Percentiles rank a stretch among this genome's conserved stretches.
Evolutionary conservation across 805 yeast species (phyloP).

Genomic region (Candida sithepensis): DNA sequence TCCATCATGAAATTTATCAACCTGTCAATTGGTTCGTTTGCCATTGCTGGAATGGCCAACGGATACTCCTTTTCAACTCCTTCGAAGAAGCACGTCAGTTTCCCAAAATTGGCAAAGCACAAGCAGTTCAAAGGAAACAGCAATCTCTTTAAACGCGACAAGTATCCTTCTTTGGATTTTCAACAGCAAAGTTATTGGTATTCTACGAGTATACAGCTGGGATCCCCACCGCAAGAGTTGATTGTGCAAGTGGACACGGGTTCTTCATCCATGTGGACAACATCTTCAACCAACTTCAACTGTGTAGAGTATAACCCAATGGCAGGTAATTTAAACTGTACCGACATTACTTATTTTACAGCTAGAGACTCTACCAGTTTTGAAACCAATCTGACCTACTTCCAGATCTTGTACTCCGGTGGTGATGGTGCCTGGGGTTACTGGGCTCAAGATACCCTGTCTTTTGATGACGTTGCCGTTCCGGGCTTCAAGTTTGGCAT

Average conservation of each 20-base stretch:
- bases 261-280: neutral
- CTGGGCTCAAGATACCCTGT: neutral
- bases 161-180: constrained; percentile 8
- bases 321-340: neutral
- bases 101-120: neutral
- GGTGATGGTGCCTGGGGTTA: constrained; percentile 1
- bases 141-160: neutral
- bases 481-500: neutral
- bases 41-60: too few species aligned
- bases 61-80: too few species aligned
- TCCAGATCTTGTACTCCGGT: neutral
- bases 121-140: neutral
- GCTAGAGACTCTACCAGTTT: neutral
- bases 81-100: neutral
- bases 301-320: neutral
- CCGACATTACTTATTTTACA: neutral
- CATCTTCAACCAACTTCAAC: neutral
- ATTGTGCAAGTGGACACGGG: neutral
- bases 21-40: too few species aligned
- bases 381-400: neutral
- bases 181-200: neutral
- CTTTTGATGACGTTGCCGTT: neutral
- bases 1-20: neutral
- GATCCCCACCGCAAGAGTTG: neutral
- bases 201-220: neutral